Conservation (phyloP, 306 rosid species). For the Cicer bijugum region DNA sequence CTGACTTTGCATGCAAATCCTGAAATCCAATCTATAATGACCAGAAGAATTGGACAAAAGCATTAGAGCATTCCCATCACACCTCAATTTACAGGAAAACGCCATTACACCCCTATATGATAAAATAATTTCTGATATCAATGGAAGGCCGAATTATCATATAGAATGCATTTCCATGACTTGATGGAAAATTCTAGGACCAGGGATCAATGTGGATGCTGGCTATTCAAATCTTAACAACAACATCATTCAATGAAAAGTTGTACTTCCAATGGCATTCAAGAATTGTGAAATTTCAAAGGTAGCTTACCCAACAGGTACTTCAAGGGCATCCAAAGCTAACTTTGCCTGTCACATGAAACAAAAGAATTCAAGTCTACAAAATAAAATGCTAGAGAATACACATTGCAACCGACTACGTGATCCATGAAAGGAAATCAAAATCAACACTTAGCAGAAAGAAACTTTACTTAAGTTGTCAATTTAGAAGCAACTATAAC, state of each 20-base stretch:
- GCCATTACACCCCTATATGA: constrained; percentile 9
- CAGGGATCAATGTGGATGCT: neutral
- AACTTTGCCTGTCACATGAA: constrained; percentile 60
- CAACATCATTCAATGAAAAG: constrained; percentile 10
- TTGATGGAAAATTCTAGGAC: constrained; percentile 4
- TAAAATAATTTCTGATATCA: constrained; percentile 9
- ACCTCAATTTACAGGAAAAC: neutral
- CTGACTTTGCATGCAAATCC: constrained; percentile 23
- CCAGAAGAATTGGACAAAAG: neutral
- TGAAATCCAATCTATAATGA: constrained; percentile 7
- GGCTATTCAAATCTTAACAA: constrained; percentile 10
- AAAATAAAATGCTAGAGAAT: neutral
- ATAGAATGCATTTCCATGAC: neutral
- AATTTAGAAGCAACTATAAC: constrained; percentile 6
- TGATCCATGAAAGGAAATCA: neutral
- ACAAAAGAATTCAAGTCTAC: constrained; percentile 10
- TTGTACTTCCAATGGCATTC: neutral
- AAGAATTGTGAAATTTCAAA: constrained; percentile 12
- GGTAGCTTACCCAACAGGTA: constrained; percentile 81
- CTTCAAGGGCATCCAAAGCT: constrained; percentile 79
- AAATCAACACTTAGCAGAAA: neutral
- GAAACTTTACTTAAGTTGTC: neutral
- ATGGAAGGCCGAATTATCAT: neutral
- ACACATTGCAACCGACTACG: neutral
- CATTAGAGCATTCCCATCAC: constrained; percentile 9